Conservation (phyloP, 768 basidiomycete species). For the Serendipita sp. region DNA sequence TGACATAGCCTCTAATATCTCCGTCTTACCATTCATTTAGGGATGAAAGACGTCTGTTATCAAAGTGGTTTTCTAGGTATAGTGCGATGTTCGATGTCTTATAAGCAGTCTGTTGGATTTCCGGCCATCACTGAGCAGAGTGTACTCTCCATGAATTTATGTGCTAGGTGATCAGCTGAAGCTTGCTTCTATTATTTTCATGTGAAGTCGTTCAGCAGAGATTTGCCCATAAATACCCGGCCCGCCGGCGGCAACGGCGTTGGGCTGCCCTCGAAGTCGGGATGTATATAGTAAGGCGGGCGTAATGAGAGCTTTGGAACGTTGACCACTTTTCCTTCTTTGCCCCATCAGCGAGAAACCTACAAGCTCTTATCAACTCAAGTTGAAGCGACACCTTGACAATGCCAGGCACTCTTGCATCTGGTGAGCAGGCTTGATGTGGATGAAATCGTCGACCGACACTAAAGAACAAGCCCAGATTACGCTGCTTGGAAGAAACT, state of each 20-base stretch:
- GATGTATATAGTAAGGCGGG: background rate
- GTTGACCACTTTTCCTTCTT: background rate
- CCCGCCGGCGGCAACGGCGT: background rate
- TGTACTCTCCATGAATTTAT: too few species aligned
- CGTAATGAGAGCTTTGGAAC: background rate
- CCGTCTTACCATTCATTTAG: too few species aligned
- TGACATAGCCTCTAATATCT: too few species aligned
- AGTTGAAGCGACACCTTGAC: background rate
- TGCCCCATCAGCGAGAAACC: background rate
- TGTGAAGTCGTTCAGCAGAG: too few species aligned
- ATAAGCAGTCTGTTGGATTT: too few species aligned
- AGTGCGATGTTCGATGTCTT: too few species aligned
- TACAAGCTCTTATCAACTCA: background rate
- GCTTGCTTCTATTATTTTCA: too few species aligned
- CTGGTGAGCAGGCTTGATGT: slow-evolving; percentile 26
- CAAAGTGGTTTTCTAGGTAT: too few species aligned
- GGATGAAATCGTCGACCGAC: background rate
- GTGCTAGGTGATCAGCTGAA: too few species aligned
- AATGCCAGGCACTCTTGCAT: slow-evolving; percentile 41
- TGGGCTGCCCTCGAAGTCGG: background rate
- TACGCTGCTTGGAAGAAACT: slow-evolving; percentile 86
- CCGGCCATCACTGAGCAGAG: too few species aligned
- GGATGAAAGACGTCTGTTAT: too few species aligned
- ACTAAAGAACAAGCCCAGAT: slow-evolving; percentile 29
- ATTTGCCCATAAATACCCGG: background rate